Percentiles rank a stretch among this genome's conserved stretches.
Conservation (phyloP, 2,329 filamentous ascomycete species). For the Aspergillus fumigatus region DNA sequence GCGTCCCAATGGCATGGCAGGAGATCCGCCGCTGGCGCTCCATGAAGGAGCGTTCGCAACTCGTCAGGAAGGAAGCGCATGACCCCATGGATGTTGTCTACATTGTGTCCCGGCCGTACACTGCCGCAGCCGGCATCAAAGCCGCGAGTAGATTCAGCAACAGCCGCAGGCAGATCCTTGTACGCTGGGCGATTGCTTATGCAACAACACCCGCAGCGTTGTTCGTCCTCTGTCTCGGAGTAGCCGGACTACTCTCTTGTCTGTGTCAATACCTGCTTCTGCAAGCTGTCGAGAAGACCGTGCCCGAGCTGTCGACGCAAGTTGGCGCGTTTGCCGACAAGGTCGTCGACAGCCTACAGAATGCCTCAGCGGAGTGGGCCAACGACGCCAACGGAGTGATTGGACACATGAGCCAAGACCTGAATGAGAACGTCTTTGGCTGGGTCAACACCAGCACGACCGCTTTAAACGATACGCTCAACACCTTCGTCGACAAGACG, state of each 20-base stretch:
- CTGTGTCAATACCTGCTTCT: slow-evolving; percentile 80
- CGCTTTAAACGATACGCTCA: slow-evolving; percentile 81
- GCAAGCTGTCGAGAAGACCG: slow-evolving; percentile 65
- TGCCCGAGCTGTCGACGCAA: slow-evolving; percentile 68
- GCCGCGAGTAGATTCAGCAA: slow-evolving; percentile 60
- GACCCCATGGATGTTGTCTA: slow-evolving; percentile 88
- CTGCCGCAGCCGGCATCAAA: slow-evolving; percentile 67
- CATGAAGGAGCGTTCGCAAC: slow-evolving; percentile 64
- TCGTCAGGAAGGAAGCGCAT: slow-evolving; percentile 62
- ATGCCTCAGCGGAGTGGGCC: slow-evolving; percentile 73
- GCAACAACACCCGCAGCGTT: slow-evolving; percentile 78
- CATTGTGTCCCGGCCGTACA: slow-evolving; percentile 75
- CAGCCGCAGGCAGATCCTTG: slow-evolving; percentile 63
- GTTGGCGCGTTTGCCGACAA: slow-evolving; percentile 75
- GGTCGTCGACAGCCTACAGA: slow-evolving; percentile 67
- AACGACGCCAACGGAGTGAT: slow-evolving; percentile 70
- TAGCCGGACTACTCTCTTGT: slow-evolving; percentile 78
- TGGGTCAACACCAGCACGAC: slow-evolving; percentile 81
- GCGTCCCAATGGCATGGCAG: slow-evolving; percentile 72
- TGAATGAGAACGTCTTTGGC: slow-evolving; percentile 80
- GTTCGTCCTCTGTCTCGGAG: slow-evolving; percentile 77
- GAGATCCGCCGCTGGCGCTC: slow-evolving; percentile 74
- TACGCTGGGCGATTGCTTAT: slow-evolving; percentile 81
- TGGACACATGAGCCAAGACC: slow-evolving; percentile 56
- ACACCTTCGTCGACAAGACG: slow-evolving; percentile 74